These are phyloP conservation scores for Brettanomyces naardenensis DNA, from an alignment of 805 yeast genomes.

Conservation along the genomic window DNA sequence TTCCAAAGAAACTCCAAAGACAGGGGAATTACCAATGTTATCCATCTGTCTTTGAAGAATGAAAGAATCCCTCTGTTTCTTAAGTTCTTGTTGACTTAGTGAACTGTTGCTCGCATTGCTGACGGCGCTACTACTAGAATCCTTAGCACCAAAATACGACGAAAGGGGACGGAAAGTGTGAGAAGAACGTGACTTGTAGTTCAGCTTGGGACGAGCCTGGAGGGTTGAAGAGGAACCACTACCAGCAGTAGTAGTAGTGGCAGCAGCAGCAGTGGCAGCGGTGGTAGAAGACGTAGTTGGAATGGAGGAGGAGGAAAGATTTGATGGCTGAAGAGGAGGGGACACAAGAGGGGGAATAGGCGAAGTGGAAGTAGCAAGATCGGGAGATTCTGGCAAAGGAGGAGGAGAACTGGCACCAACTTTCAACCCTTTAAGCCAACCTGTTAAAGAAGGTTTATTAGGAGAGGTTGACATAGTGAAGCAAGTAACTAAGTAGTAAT, in stretches of 20 bases:
- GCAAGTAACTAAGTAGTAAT: too few species aligned
- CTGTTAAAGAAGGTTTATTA: constrained; percentile 5
- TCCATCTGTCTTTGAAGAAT: constrained; percentile 32
- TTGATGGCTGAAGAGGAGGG: background rate
- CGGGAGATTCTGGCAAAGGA: too few species aligned
- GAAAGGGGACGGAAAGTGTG: constrained; percentile 32
- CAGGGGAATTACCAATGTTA: constrained; percentile 39
- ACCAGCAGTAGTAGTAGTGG: background rate
- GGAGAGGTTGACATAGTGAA: constrained; percentile 7
- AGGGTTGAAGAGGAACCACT: constrained; percentile 22
- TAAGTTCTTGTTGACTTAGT: constrained; percentile 7
- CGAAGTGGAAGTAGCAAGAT: too few species aligned
- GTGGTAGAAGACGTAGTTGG: background rate
- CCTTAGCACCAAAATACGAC: constrained; percentile 19
- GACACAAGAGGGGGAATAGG: too few species aligned
- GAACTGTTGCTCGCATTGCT: background rate
- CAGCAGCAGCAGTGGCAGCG: background rate
- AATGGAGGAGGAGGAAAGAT: background rate
- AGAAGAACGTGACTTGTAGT: constrained; percentile 43
- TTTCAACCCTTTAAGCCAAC: constrained; percentile 8
- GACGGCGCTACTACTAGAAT: constrained; percentile 14
- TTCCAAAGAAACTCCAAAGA: constrained; percentile 76
- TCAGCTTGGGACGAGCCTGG: constrained; percentile 36
- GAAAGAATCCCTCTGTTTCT: constrained; percentile 44
- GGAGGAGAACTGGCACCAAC: constrained; percentile 1